Evolutionary conservation across 108 stramenopile genomes (phyloP).

Genomic region (Fistulifera pelliculosa): DNA sequence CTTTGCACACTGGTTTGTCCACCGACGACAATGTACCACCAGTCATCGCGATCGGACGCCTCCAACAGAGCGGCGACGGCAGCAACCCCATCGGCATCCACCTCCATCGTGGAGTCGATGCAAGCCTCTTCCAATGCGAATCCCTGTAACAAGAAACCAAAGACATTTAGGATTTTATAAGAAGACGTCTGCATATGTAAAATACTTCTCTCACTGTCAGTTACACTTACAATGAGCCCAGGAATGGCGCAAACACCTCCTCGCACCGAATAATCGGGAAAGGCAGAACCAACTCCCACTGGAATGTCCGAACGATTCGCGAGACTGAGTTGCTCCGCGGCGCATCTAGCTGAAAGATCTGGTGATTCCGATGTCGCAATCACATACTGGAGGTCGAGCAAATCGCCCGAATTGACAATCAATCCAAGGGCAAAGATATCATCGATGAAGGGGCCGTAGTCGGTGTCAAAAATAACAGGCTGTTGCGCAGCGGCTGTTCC

Average conservation of each 20-base stretch:
- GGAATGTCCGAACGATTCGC: constrained; percentile 2
- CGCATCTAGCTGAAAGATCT: constrained; percentile 12
- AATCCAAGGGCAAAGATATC: constrained; percentile 26
- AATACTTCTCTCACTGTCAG: too few relatives aligned
- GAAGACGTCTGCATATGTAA: too few relatives aligned
- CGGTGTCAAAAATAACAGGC: constrained; percentile 18
- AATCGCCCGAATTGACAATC: constrained; percentile 17
- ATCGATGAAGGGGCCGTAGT: constrained; percentile 30
- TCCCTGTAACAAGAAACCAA: too few relatives aligned
- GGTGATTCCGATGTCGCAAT: constrained; percentile 15
- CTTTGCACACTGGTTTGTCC: constrained; percentile 9
- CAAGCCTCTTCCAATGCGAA: constrained; percentile 18
- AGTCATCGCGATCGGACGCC: constrained; percentile 23
- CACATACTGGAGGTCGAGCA: constrained; percentile 16
- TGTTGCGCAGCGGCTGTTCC: neutral
- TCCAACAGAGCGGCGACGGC: constrained; percentile 15
- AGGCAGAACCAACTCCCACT: constrained; percentile 12
- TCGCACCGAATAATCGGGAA: constrained; percentile 10
- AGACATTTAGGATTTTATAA: too few relatives aligned
- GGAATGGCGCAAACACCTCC: constrained; percentile 18
- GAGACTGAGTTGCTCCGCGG: constrained; percentile 6
- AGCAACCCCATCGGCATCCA: constrained; percentile 18
- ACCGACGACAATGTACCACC: constrained; percentile 23
- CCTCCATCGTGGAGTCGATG: too few relatives aligned
- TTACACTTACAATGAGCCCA: constrained; percentile 9